Evolutionary conservation across 257 asterid genomes (phyloP).

Genomic region (Parsonsia alboflavescens): DNA sequence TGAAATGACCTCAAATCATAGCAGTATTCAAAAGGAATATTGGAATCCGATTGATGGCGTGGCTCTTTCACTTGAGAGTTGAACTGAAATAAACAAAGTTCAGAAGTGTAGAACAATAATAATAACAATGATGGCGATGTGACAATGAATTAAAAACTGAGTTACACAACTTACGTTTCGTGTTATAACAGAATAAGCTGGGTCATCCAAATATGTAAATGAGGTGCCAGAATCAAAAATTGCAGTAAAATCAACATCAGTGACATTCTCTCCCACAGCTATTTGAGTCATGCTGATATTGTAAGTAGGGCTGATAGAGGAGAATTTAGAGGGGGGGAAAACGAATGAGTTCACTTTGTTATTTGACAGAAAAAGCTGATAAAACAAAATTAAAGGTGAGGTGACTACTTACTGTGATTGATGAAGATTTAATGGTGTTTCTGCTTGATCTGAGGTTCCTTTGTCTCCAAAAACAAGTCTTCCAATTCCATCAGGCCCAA

Average conservation of each 20-base stretch:
- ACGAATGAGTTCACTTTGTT: slow-evolving; percentile 2
- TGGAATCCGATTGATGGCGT: slow-evolving; percentile 42
- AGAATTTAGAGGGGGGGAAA: slow-evolving; percentile 5
- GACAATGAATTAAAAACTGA: background rate
- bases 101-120: slow-evolving; percentile 3
- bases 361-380: background rate
- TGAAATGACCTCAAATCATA: slow-evolving; percentile 53
- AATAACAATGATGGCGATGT: background rate
- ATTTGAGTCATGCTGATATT: slow-evolving; percentile 71
- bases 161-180: slow-evolving; percentile 45
- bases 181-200: slow-evolving; percentile 59
- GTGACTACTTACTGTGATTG: slow-evolving; percentile 50
- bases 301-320: slow-evolving; percentile 58
- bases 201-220: slow-evolving; percentile 77
- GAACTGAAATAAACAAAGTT: slow-evolving; percentile 43
- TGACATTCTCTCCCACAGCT: slow-evolving; percentile 47
- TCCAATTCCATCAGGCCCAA: slow-evolving; percentile 79
- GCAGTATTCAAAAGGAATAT: slow-evolving; percentile 70
- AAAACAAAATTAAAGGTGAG: slow-evolving; percentile 4
- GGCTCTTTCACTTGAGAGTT: slow-evolving; percentile 49
- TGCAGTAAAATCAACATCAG: slow-evolving; percentile 50
- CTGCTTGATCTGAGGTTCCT: slow-evolving; percentile 57
- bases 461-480: slow-evolving; percentile 91
- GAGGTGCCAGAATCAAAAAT: slow-evolving; percentile 96
- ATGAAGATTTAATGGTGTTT: slow-evolving; percentile 64